phyloP scores from a whole-genome alignment of 2,329 filamentous ascomycete species.

The Xylariomycetidae sp. region DNA sequence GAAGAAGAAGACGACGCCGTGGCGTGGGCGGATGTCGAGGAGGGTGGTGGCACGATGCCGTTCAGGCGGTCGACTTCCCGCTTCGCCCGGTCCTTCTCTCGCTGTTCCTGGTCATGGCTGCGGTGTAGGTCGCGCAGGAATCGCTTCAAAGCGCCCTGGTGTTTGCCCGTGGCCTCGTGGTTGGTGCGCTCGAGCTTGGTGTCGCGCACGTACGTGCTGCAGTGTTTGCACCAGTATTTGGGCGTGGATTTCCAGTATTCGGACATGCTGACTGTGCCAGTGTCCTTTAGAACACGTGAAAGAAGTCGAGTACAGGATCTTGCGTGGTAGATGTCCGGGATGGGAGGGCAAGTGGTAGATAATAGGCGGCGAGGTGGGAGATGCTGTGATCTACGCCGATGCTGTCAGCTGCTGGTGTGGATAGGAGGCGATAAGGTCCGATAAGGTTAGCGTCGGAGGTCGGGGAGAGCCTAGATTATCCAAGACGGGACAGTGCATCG shows the following conservation, averaged over 20 bases:
- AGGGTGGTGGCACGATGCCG: slow-evolving; percentile 55
- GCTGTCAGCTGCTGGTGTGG: too few relatives aligned
- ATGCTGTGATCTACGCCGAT: too few relatives aligned
- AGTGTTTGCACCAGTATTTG: slow-evolving; percentile 98
- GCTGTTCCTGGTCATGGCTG: slow-evolving; percentile 70
- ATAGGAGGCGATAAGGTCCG: too few relatives aligned
- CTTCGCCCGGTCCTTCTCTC: slow-evolving; percentile 75
- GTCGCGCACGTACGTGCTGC: slow-evolving; percentile 83
- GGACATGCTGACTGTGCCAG: slow-evolving; percentile 63
- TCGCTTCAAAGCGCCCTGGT: slow-evolving; percentile 81
- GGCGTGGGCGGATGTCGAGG: slow-evolving; percentile 25
- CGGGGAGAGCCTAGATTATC: too few relatives aligned
- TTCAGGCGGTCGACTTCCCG: slow-evolving; percentile 83
- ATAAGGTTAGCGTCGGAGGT: too few relatives aligned
- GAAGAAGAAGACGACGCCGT: slow-evolving; percentile 29
- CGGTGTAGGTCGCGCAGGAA: slow-evolving; percentile 86
- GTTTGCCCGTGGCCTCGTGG: slow-evolving; percentile 80
- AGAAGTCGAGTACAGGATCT: too few relatives aligned
- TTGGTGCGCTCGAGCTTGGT: slow-evolving; percentile 84
- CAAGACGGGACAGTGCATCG: too few relatives aligned
- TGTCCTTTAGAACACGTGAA: too few relatives aligned
- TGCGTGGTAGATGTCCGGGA: too few relatives aligned
- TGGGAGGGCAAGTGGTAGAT: too few relatives aligned
- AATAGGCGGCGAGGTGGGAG: too few relatives aligned
- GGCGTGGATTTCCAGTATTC: slow-evolving; percentile 99